Evolutionary conservation across 352 stramenopile species (phyloP), one percentile per base, ranked within the genome.

Genomic region (Thraustotheca clavata): DNA sequence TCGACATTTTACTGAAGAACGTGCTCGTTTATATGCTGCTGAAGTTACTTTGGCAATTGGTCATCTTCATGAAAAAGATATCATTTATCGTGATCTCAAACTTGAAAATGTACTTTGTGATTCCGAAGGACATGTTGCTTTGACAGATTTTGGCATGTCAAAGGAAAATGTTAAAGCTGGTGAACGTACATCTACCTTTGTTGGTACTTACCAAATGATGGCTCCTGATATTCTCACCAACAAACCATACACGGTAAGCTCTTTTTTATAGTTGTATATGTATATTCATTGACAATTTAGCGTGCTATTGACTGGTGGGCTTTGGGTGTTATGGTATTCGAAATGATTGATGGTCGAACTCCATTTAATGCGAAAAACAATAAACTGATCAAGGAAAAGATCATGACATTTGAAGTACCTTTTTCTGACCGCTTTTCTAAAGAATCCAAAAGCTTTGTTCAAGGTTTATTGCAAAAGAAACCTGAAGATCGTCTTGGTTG

Each of bases 141-240:
- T 99, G 22, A 99, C 96, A 43, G 96, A 99, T 76, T 99, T 99
- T 76, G 97, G 96, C n/a, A 91, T 99, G 71, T 97, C 89, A 8
- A 99, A 99, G 73, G 96, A 99, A 68, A 96, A 97, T 50, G 98
- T 99, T 72, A 87, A 73, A n/a, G 76, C 78, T 27, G 63, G 76
- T 39, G 74, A 78, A 18, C 76, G 87, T 36, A 95, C 88, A 41
- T 82, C 73, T 5, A 96, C 90, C 12, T 96, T 97, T 63, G 91
- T 95, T 24, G 91, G 91, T 27, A 97, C 89, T 59, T 93, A 92
- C 69, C 83, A 97, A 71, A 96, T 96, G 76, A 93, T 97, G 76
- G 87, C 90, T 11, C 90, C 90, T 5, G 90, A 97, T 60, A 74
- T 97, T 22, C 86, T 97, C 22, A 76, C 72, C 26, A 83, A 83